Base-by-base conservation (phyloP, 345 rosid genomes). In the Salix brachista region DNA sequence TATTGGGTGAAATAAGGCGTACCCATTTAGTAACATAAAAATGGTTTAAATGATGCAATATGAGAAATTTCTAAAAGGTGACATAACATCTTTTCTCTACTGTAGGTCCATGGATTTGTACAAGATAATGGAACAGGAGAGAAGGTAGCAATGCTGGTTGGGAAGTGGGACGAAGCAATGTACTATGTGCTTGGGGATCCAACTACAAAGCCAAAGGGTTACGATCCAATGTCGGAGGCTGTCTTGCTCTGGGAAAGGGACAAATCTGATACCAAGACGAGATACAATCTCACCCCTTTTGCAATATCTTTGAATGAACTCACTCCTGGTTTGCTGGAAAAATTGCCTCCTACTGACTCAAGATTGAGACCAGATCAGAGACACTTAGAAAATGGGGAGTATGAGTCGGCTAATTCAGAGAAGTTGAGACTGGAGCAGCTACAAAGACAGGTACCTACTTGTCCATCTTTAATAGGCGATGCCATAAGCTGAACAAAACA, bases 101-200 rank as follows among this genome's bases (percentile, higher is more conserved):
- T 77, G 56, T 84, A 96, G 99, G 98, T 92, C 83, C 99, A 96
- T 75, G 97, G 99, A 66, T 94, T 96, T 86, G 97, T 96, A 81
- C 97, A 92, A 88, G 97, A 96, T 80, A 93, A 90, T 70, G 90
- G 90, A 80, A 96, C 96, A 1, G 99, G 97, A 72, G 97, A 94
- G 90, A 96, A 92, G 89, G 97, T 96, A 46, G 99, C 98, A 42
- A 81, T 94, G 89, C 75, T 96, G 87, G 84, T 96, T 67, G 98
- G 99, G 9, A 96, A 96, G 89, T 96, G 99, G 99, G 99, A 96
- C 73, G 99, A 88, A 80, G 99, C 97, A 52, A 87, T 96, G 92
- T 96, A 96, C 88, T 92, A 93, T 77, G 98, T 92, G 28, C 76
- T 90, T 73, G 98, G 98, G 70, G 97, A 94, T 87, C 97, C 93